A percentile compares a stretch with the other conserved stretches of the same genome.
phyloP scores from a whole-genome alignment of 805 yeast species.

The Spathaspora arborariae region DNA sequence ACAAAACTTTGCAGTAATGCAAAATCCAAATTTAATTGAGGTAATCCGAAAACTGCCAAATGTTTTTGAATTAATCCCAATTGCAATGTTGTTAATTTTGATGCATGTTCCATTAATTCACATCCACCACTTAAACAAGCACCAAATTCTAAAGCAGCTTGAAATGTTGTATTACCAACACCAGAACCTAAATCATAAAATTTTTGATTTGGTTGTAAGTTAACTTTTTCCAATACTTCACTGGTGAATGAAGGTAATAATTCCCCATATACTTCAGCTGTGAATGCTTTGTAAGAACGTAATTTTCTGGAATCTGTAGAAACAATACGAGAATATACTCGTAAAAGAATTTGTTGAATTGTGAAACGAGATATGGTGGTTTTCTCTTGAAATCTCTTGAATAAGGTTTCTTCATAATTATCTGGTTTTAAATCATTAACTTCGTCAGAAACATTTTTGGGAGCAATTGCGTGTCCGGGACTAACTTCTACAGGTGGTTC shows the following conservation, averaged over 20 bases:
- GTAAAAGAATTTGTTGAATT: constrained; percentile 66
- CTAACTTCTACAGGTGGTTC: not conserved
- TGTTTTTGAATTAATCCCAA: constrained; percentile 54
- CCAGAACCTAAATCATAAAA: constrained; percentile 93
- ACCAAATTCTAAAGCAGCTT: constrained; percentile 84
- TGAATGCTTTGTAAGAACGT: constrained; percentile 75
- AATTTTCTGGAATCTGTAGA: constrained; percentile 67
- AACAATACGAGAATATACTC: constrained; percentile 73
- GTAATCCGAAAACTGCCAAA: constrained; percentile 60
- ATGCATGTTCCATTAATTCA: constrained; percentile 84
- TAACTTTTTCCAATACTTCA: constrained; percentile 56
- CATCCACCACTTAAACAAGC: constrained; percentile 77
- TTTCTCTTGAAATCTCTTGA: constrained; percentile 17
- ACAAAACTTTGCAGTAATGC: constrained; percentile 71
- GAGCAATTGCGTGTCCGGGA: constrained; percentile 1
- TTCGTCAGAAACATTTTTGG: constrained; percentile 7
- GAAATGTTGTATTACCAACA: constrained; percentile 87
- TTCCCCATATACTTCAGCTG: constrained; percentile 90
- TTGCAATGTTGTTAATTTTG: constrained; percentile 62
- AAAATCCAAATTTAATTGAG: constrained; percentile 51
- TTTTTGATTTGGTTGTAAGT: constrained; percentile 47
- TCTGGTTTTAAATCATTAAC: constrained; percentile 15
- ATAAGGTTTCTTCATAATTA: constrained; percentile 18
- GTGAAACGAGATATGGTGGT: constrained; percentile 30
- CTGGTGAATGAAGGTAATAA: constrained; percentile 74